Evolutionary conservation across 495 filamentous ascomycete genomes (phyloP).

Genomic region (Podospora pseudocomata): DNA sequence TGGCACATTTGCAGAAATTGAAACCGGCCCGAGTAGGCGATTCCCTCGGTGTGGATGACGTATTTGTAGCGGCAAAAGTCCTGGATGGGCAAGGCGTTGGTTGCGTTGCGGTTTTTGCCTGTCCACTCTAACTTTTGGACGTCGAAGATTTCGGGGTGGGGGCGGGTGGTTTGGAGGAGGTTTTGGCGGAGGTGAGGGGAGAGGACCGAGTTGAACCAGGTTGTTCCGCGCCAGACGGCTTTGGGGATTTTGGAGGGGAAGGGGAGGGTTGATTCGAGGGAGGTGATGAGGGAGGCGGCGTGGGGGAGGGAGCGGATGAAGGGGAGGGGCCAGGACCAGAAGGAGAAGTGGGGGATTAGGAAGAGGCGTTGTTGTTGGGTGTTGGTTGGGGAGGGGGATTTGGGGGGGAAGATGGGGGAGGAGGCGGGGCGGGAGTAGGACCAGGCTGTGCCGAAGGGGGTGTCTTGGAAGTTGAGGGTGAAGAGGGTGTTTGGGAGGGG

Average conservation of each 20-base stretch:
- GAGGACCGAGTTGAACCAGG: conserved; percentile 47
- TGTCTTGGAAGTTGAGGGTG: conserved; percentile 43
- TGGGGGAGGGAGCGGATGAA: conserved; percentile 57
- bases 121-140: conserved; percentile 45
- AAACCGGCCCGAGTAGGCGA: conserved; percentile 56
- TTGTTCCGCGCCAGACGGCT: conserved; percentile 67
- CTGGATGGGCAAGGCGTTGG: conserved; percentile 45
- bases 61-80: conserved; percentile 53
- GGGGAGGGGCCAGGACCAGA: conserved; percentile 68
- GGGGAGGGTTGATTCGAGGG: conserved; percentile 28
- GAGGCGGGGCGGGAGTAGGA: conserved; percentile 40
- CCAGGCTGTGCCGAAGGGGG: conserved; percentile 37
- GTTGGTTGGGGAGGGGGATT: conserved; percentile 11
- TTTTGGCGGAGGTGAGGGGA: conserved; percentile 43
- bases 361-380: conserved; percentile 46
- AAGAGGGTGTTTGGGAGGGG: conserved; percentile 62
- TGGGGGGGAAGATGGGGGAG: conserved; percentile 44
- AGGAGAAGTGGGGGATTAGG: conserved; percentile 77
- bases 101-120: not conserved
- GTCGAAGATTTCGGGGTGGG: conserved; percentile 46
- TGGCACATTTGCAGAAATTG: conserved; percentile 52
- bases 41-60: conserved; percentile 58
- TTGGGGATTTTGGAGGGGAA: conserved; percentile 57
- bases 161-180: conserved; percentile 35
- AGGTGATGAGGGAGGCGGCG: conserved; percentile 44